These are phyloP conservation scores for Pilaira anomala DNA, from an alignment of 192 early-diverging fungal species.

Conservation along the genomic window DNA sequence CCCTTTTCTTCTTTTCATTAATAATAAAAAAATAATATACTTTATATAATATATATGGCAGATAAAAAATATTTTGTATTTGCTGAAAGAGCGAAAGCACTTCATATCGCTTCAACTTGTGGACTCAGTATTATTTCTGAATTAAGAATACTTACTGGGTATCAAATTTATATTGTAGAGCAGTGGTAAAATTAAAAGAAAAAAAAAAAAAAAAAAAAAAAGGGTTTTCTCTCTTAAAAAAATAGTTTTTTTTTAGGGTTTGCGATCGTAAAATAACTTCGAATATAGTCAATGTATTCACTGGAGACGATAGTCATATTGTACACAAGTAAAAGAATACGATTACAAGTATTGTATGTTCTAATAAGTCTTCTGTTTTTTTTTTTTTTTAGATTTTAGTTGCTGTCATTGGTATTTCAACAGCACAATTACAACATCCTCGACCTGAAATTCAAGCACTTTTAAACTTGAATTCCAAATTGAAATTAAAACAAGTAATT, in stretches of 20 bases:
- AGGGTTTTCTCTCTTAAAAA: too few relatives aligned
- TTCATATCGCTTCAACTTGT: conserved; percentile 26
- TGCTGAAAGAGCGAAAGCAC: conserved; percentile 28
- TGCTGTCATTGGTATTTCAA: conserved; percentile 34
- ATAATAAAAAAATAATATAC: background rate
- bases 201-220: too few relatives aligned
- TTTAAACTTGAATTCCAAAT: conserved; percentile 23
- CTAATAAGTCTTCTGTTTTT: too few relatives aligned
- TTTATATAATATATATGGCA: conserved; percentile 23
- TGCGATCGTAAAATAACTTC: conserved; percentile 37
- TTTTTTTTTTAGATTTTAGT: conserved; percentile 33
- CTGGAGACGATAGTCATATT: conserved; percentile 36
- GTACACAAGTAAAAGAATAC: conserved; percentile 18
- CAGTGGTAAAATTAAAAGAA: conserved; percentile 39
- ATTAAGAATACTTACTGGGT: conserved; percentile 35
- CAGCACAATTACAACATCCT: conserved; percentile 30
- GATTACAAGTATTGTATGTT: background rate
- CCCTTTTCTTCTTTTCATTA: background rate
- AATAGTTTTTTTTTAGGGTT: conserved; percentile 33
- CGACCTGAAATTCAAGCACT: conserved; percentile 26
- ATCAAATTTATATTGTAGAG: conserved; percentile 47
- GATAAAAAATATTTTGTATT: conserved; percentile 37
- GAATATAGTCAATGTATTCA: conserved; percentile 46
- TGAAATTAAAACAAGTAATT: conserved; percentile 39
- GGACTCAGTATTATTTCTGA: conserved; percentile 22